A percentile compares a stretch with the other conserved stretches of the same genome.
phyloP scores from a whole-genome alignment of 1,284 basidiomycete genomes.

The Apiotrichum domesticum region DNA sequence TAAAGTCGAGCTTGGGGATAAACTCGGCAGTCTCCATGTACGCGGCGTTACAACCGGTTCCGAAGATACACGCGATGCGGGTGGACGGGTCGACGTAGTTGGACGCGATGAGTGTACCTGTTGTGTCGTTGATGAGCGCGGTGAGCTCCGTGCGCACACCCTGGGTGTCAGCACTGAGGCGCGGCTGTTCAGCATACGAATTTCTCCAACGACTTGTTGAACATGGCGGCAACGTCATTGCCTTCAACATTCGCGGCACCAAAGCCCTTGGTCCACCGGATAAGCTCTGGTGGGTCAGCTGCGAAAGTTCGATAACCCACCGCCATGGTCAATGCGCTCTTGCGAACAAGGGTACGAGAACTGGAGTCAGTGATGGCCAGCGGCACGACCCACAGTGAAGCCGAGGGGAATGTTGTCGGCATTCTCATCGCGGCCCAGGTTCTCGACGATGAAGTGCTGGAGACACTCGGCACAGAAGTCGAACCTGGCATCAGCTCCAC shows the following conservation, averaged over 20 bases:
- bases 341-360: conserved; percentile 95
- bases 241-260: conserved; percentile 89
- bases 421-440: conserved; percentile 57
- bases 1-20: conserved; percentile 64
- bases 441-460: conserved; percentile 73
- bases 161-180: conserved; percentile 18
- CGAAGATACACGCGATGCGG: conserved; percentile 93
- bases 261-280: conserved; percentile 99
- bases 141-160: conserved; percentile 65
- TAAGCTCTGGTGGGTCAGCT: conserved; percentile 55
- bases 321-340: conserved; percentile 85
- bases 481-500: conserved; percentile 50
- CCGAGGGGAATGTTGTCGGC: conserved; percentile 77
- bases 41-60: conserved; percentile 96
- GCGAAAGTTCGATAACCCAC: conserved; percentile 17
- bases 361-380: conserved; percentile 44
- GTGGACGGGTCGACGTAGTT: conserved; percentile 89
- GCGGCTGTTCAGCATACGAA: conserved; percentile 34
- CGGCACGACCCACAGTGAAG: conserved; percentile 66
- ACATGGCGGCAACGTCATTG: conserved; percentile 86
- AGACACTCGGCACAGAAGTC: conserved; percentile 97
- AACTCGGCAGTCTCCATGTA: conserved; percentile 87
- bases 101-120: conserved; percentile 92
- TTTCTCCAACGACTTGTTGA: conserved; percentile 71
- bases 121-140: conserved; percentile 93